Evolutionary conservation across 2,329 filamentous ascomycete species (phyloP).

Genomic region (Colletotrichum salicis): DNA sequence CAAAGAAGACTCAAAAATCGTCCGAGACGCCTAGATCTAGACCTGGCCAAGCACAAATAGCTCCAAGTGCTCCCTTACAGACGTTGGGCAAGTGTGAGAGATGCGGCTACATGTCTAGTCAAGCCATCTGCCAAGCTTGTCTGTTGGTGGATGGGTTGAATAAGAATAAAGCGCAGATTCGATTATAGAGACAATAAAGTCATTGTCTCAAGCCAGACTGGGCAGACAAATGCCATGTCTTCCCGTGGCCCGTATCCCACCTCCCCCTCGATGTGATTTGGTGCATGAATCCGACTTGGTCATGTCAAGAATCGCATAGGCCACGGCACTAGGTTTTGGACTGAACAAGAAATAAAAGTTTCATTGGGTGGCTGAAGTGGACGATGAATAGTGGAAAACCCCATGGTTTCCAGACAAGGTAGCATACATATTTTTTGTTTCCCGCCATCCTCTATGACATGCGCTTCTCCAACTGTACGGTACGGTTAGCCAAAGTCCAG

Average conservation of each 20-base stretch:
- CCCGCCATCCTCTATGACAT: conserved; percentile 50
- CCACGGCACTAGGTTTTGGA: not conserved
- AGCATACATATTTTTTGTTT: conserved; percentile 20
- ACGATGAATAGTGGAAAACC: not conserved
- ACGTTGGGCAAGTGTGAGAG: conserved; percentile 84
- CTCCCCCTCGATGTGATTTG: not conserved
- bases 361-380: conserved; percentile 2
- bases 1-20: not conserved
- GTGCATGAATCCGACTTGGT: not conserved
- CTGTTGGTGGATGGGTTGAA: conserved; percentile 90
- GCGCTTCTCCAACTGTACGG: conserved; percentile 62
- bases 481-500: conserved; percentile 32
- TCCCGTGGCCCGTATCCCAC: not conserved
- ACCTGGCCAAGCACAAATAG: not conserved
- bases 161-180: conserved; percentile 74
- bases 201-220: not conserved
- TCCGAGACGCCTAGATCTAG: not conserved
- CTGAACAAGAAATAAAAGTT: not conserved
- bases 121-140: conserved; percentile 93
- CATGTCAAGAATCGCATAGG: not conserved
- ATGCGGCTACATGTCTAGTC: conserved; percentile 96
- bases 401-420: not conserved
- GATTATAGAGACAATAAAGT: conserved; percentile 53
- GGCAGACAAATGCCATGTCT: not conserved
- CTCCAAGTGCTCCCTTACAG: conserved; percentile 58